Evolutionary conservation across 106 monocot species (phyloP), one percentile per base, ranked within the genome.

Genomic region (Dendrobium catenatum): DNA sequence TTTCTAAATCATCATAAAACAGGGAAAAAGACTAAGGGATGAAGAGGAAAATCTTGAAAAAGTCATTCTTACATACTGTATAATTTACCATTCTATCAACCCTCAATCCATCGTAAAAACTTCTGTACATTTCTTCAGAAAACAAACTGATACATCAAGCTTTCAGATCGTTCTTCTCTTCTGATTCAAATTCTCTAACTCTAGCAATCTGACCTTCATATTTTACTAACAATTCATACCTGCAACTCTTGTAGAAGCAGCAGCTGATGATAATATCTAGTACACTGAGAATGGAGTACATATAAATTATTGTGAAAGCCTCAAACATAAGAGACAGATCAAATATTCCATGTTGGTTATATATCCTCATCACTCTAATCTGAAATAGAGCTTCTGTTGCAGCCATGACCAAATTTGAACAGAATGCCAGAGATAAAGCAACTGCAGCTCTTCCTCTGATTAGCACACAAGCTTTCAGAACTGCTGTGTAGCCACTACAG

Each of bases 301-400:
- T 85, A 54, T 95, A 99, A 1, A 87, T 81, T 51, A 95, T 85
- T 17, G 72, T 75, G 37, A 89, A 56, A 17, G 82, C 86, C 72
- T 99, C 98, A 55, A 80, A 81, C 6, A 91, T 31, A 3, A 82
- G 68, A 0, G 88, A 79, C 2, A 79, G 29, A 61, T 59, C 56
- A 55, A 89, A 43, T 31, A 1, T 72, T 3, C 61, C 33, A 0
- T 55, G 10, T 9, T 42, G 74, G 9, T 43, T 67, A 78, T 87
- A 88, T 16, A 73, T 77, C 27, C 72, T 88, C 68, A 85, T 76
- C 43, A 95, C 86, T 24, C 95, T 79, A 76, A 85, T 85, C 84
- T 91, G 88, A 84, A 99, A 99, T 87, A 99, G 76, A 0, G 91
- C 88, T 72, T 99, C 98, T 1, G 86, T 72, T 0, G 81, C 81